Conservation (phyloP, 345 rosid species). For the rapeseed (Brassica napus) region DNA sequence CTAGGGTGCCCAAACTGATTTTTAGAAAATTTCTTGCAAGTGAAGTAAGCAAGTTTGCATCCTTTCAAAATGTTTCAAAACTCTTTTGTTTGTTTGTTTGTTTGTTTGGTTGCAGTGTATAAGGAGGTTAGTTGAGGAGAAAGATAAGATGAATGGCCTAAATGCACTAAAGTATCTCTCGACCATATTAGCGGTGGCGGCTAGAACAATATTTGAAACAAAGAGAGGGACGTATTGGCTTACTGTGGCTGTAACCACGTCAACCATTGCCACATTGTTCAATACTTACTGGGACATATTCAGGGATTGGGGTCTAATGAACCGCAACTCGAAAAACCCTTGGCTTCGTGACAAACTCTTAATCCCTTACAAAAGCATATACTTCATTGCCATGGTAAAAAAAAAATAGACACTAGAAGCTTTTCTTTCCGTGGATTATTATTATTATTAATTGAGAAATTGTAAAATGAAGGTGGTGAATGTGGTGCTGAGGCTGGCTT, state of each 20-base stretch:
- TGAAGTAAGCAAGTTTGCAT: background rate
- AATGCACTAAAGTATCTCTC: constrained; percentile 63
- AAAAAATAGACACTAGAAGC: too few relatives aligned
- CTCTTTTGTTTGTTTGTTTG: background rate
- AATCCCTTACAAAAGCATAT: constrained; percentile 53
- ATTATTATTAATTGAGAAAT: background rate
- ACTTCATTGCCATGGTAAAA: constrained; percentile 76
- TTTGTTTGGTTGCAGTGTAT: constrained; percentile 47
- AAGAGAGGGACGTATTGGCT: constrained; percentile 41
- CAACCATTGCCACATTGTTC: constrained; percentile 54
- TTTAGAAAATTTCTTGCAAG: too few relatives aligned
- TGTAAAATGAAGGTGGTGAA: constrained; percentile 55
- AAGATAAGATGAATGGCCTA: constrained; percentile 44
- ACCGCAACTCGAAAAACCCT: constrained; percentile 56
- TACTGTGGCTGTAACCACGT: constrained; percentile 53
- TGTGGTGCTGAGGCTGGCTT: constrained; percentile 68
- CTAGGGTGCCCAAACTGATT: too few relatives aligned
- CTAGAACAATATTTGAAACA: constrained; percentile 46
- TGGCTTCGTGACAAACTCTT: constrained; percentile 85
- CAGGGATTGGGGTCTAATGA: constrained; percentile 78
- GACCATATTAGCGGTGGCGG: constrained; percentile 57
- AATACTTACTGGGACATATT: constrained; percentile 74
- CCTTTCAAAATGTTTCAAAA: background rate
- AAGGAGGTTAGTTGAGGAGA: constrained; percentile 63
- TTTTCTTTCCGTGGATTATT: background rate